Evolutionary conservation across 192 early-diverging fungal genomes (phyloP).

Genomic region (Umbelopsis isabellina): DNA sequence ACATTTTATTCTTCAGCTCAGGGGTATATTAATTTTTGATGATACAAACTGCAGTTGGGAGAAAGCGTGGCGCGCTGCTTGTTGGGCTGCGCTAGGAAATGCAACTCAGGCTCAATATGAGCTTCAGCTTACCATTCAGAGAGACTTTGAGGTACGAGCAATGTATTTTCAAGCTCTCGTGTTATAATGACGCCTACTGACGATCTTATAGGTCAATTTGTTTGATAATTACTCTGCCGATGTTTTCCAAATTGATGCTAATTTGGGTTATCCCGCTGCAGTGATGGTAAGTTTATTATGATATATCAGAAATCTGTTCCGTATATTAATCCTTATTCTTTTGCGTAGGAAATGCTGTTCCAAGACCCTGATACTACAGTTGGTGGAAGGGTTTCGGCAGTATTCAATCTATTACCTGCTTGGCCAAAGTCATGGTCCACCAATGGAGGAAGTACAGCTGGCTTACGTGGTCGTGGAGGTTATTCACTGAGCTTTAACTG

Average conservation of each 20-base stretch:
- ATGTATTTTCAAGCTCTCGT: too few relatives aligned
- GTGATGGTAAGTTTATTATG: background rate
- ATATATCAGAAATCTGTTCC: background rate
- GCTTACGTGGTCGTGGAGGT: slow-evolving; percentile 4
- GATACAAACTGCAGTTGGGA: background rate
- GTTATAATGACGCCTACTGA: too few relatives aligned
- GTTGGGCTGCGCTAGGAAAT: slow-evolving; percentile 1
- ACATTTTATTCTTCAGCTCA: too few relatives aligned
- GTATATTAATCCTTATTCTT: background rate
- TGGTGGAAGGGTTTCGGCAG: background rate
- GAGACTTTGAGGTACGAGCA: background rate
- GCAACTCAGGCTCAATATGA: background rate
- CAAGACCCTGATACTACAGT: slow-evolving; percentile 16
- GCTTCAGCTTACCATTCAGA: background rate
- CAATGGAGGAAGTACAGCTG: background rate
- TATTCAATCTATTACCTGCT: background rate
- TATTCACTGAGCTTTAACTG: background rate
- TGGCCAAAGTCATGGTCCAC: background rate
- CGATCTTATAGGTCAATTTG: background rate
- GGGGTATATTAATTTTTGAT: too few relatives aligned
- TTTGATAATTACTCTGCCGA: background rate
- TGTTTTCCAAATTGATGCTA: slow-evolving; percentile 10
- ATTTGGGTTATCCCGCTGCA: background rate
- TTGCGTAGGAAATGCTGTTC: background rate
- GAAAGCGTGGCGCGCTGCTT: slow-evolving; percentile 1